phyloP scores from a whole-genome alignment of 148 eudicot species.

The Chenopodium quinoa region DNA sequence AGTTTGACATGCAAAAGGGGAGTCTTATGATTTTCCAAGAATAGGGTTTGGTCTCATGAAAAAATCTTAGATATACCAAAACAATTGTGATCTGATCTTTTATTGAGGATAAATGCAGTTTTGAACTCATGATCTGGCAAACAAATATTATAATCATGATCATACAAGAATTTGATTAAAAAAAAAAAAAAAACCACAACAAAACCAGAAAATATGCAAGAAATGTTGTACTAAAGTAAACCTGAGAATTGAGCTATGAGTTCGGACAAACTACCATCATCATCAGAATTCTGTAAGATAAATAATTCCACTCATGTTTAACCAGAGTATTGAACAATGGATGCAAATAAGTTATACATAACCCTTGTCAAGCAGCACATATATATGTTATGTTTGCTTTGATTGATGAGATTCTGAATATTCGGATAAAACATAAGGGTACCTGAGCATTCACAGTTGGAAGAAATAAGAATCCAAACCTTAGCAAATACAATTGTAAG shows the following conservation, averaged over 20 bases:
- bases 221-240: too few relatives aligned
- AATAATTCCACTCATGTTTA: neutral
- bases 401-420: neutral
- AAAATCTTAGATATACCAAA: neutral
- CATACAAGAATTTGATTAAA: neutral
- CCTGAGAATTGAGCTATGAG: too few relatives aligned
- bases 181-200: too few relatives aligned
- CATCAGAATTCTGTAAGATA: neutral
- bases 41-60: neutral
- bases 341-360: neutral
- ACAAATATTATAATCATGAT: neutral
- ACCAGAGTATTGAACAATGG: neutral
- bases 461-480: conserved; percentile 35
- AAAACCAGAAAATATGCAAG: too few relatives aligned
- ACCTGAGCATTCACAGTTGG: neutral
- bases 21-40: neutral
- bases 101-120: neutral
- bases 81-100: neutral
- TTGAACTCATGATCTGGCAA: neutral
- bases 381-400: neutral
- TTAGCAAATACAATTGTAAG: conserved; percentile 51
- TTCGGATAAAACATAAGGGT: neutral
- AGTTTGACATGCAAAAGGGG: neutral
- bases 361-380: neutral
- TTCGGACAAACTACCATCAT: too few relatives aligned